Conservation (phyloP, 2,329 filamentous ascomycete species). For the Scopulariopsis brevicaulis region DNA sequence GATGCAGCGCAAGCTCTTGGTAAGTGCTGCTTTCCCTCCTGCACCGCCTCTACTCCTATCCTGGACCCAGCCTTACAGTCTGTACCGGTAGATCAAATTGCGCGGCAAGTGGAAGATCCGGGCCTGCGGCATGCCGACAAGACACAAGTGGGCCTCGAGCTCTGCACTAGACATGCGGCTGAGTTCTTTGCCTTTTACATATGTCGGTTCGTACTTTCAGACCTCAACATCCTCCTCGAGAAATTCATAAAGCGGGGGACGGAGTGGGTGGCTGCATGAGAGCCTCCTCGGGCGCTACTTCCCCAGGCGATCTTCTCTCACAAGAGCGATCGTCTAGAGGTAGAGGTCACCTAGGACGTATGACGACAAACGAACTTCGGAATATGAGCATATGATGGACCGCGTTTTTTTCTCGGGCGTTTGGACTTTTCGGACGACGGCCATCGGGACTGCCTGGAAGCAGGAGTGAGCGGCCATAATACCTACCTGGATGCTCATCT, state of each 20-base stretch:
- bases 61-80: background rate
- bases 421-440: too few species aligned
- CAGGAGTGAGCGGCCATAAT: too few species aligned
- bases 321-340: too few species aligned
- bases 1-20: conserved; percentile 88
- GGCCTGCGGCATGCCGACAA: conserved; percentile 84
- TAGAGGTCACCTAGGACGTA: too few species aligned
- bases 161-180: conserved; percentile 84
- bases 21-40: conserved; percentile 31
- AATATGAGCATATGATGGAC: too few species aligned
- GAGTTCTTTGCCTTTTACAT: conserved; percentile 98
- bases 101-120: conserved; percentile 89
- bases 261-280: conserved; percentile 64
- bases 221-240: conserved; percentile 76
- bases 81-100: conserved; percentile 68
- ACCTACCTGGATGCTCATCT: too few species aligned
- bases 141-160: conserved; percentile 88
- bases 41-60: conserved; percentile 12
- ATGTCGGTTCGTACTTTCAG: conserved; percentile 84
- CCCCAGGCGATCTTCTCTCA: background rate
- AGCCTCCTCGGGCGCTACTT: background rate
- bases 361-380: too few species aligned
- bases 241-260: conserved; percentile 95
- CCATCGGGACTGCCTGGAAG: too few species aligned
- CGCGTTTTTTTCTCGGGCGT: too few species aligned